Base-by-base conservation (phyloP, 2,329 filamentous ascomycete species). In the Penicillium sp. region DNA sequence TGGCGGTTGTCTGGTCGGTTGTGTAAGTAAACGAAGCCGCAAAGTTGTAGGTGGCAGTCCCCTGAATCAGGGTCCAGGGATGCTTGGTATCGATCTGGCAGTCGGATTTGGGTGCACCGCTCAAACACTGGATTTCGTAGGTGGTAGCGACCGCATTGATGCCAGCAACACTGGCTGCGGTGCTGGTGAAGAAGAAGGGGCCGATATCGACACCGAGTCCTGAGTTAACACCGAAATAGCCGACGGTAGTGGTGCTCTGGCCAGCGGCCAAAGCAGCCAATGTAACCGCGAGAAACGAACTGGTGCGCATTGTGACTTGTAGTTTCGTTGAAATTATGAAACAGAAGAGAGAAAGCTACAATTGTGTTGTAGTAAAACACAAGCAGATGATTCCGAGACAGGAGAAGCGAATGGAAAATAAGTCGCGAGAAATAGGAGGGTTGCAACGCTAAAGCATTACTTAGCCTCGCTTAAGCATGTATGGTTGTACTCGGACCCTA, bases 1-100 rank as follows among this genome's bases (percentile, higher is more conserved):
- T 35, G 14, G 31, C 31, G 31, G 31, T 35, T 1, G 15, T 35
- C 3, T 35, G 15, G 15, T 35, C 31, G 1, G 1, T 7, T n/a
- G 31, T 15, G 6, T 8, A n/a, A 35, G 9, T 35, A 18, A n/a
- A 35, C 1, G 31, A n/a, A 29, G 40, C 48, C 3, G 4, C 46
- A 7, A 40, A 42, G 33, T 33, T 55, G 22, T 46, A 35, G 9
- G 53, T 55, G 15, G 15, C 12, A 2, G 46, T 40, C 2, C 52
- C 52, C 14, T 27, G 22, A 40, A 54, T 29, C 18, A 54, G 37
- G 15, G 52, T 54, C 15, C 18, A 54, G 11, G 52, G 46, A 27
- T 27, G 26, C 26, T 27, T 27, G 18, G 27, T 31, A 12, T 37
- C 22, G 22, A 50, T 31, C 6, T 42, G 18, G 29, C 52, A 54